phyloP scores from a whole-genome alignment of 73 alveolate species.

The Paramecium pentaurelia region DNA sequence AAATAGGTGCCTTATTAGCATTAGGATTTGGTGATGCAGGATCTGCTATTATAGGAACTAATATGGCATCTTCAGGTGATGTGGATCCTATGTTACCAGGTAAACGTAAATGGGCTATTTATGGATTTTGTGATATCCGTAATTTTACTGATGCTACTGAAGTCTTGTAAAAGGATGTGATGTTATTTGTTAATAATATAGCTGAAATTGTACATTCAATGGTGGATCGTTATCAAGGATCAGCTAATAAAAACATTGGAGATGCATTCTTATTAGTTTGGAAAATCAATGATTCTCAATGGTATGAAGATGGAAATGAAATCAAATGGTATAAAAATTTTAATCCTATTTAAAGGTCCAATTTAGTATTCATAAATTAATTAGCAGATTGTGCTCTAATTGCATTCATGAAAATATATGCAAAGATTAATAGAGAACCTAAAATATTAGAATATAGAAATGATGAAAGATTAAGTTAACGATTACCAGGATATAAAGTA shows the following conservation, averaged over 20 bases:
- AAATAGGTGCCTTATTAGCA: conserved; percentile 87
- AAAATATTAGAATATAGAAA: conserved; percentile 80
- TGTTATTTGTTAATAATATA: conserved; percentile 98
- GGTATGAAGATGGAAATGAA: conserved; percentile 41
- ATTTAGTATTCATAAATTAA: conserved; percentile 73
- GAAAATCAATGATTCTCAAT: conserved; percentile 87
- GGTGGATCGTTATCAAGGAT: conserved; percentile 92
- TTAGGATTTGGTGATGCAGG: conserved; percentile 89
- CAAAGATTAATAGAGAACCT: conserved; percentile 86
- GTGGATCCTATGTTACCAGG: conserved; percentile 87
- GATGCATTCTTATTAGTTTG: conserved; percentile 99
- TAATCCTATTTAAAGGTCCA: conserved; percentile 57
- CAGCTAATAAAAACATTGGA: conserved; percentile 99
- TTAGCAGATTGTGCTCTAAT: conserved; percentile 94
- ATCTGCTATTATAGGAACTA: conserved; percentile 70
- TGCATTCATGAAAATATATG: conserved; percentile 88
- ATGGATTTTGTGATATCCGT: conserved; percentile 90
- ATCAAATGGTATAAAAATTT: conserved; percentile 63
- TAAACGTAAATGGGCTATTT: conserved; percentile 74
- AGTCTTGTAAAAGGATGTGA: conserved; percentile 90
- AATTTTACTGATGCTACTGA: conserved; percentile 88
- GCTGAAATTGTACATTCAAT: conserved; percentile 97
- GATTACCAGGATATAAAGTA: conserved; percentile 83
- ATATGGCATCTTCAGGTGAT: conserved; percentile 73
- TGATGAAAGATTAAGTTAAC: conserved; percentile 69